These are phyloP conservation scores for Diaporthe batatas DNA, from an alignment of 2,329 filamentous ascomycete species.

Conservation along the genomic window DNA sequence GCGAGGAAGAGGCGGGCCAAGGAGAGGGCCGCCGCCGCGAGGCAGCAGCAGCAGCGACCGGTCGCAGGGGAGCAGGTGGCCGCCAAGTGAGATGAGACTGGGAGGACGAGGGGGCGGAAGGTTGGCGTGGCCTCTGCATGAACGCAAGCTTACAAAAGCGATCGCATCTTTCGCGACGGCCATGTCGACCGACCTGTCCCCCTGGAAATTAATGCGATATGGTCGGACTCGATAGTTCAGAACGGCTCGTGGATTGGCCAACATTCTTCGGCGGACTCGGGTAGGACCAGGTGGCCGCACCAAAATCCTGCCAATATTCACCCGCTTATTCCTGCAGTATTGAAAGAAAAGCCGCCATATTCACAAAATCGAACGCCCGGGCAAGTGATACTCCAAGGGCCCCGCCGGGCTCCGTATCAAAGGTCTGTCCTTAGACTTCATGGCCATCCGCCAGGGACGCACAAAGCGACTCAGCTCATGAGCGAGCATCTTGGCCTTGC, in stretches of 20 bases:
- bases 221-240: slow-evolving; percentile 25
- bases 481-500: not conserved
- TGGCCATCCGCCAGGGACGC: not conserved
- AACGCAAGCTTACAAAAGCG: not conserved
- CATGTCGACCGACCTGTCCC: not conserved
- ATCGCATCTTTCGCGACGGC: not conserved
- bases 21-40: slow-evolving; percentile 54
- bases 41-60: slow-evolving; percentile 42
- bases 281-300: slow-evolving; percentile 9
- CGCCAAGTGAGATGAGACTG: slow-evolving; percentile 24
- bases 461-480: slow-evolving; percentile 5
- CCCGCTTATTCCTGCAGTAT: slow-evolving; percentile 25
- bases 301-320: slow-evolving; percentile 11
- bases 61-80: slow-evolving; percentile 15
- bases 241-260: slow-evolving; percentile 5
- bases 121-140: not conserved
- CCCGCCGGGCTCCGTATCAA: slow-evolving; percentile 16
- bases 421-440: not conserved
- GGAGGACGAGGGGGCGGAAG: not conserved
- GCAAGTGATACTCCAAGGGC: not conserved
- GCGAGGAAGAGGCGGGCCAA: slow-evolving; percentile 68
- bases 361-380: not conserved
- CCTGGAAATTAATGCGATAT: slow-evolving; percentile 21
- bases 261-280: slow-evolving; percentile 8
- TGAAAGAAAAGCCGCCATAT: not conserved